These are phyloP conservation scores for Mesostigma viride DNA, from an alignment of 139 green algal species.

Conservation along the genomic window DNA sequence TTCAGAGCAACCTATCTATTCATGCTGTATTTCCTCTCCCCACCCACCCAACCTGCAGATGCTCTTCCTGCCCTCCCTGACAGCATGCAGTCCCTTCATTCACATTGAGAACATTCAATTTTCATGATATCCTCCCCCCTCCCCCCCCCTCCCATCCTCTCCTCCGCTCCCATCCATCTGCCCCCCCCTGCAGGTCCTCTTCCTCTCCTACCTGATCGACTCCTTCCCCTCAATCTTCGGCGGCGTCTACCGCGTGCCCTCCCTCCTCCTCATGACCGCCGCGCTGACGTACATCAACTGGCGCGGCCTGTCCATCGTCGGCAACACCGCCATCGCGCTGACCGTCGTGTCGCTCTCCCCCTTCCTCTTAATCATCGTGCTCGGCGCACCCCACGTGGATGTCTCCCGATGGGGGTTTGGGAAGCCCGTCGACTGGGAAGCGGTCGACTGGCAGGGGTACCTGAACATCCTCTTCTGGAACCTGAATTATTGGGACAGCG, in stretches of 20 bases:
- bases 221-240: too few species aligned
- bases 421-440: slow-evolving; percentile 8
- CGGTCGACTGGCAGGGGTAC: slow-evolving; percentile 63
- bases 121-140: too few species aligned
- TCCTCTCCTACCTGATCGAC: slow-evolving; percentile 82
- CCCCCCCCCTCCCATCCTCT: too few species aligned
- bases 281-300: slow-evolving; percentile 73
- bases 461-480: slow-evolving; percentile 97
- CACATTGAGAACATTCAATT: too few species aligned
- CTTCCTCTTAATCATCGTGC: slow-evolving; percentile 62
- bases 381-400: slow-evolving; percentile 17
- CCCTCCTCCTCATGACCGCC: slow-evolving; percentile 2
- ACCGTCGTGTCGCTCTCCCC: slow-evolving; percentile 67
- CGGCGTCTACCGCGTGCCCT: too few species aligned
- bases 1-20: too few species aligned
- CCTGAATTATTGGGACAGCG: slow-evolving; percentile 82
- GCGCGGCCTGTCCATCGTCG: slow-evolving; percentile 78
- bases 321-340: slow-evolving; percentile 55
- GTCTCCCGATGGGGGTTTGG: neutral
- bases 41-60: too few species aligned
- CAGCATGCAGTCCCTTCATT: too few species aligned
- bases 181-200: slow-evolving; percentile 45
- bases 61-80: too few species aligned
- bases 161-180: too few species aligned
- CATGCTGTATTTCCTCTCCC: too few species aligned